Conservation (phyloP, 2,329 filamentous ascomycete species). For the Calonectria hongkongensis region DNA sequence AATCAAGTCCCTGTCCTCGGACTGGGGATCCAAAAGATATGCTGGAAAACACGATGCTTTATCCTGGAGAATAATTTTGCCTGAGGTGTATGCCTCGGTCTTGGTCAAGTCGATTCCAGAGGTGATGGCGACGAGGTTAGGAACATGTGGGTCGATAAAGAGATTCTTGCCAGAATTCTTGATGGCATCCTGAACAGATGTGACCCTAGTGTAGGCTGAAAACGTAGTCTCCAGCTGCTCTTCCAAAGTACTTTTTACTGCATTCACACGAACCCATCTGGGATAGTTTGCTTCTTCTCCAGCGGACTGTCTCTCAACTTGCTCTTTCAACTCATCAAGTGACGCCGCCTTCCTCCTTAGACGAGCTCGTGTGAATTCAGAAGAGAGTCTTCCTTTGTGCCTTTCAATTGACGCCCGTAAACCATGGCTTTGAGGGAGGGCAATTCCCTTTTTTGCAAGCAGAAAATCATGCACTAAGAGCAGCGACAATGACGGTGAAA, state of each 20-base stretch:
- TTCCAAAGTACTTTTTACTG: constrained; percentile 81
- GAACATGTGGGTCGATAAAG: constrained; percentile 87
- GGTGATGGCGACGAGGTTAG: constrained; percentile 87
- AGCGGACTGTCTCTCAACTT: constrained; percentile 71
- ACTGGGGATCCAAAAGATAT: constrained; percentile 83
- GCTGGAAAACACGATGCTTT: constrained; percentile 98
- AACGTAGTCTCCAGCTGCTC: constrained; percentile 87
- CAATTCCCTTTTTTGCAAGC: constrained; percentile 87
- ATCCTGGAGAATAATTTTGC: constrained; percentile 92
- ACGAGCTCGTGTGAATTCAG: constrained; percentile 88
- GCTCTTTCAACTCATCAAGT: constrained; percentile 77
- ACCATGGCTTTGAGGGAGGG: constrained; percentile 86
- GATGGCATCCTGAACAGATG: constrained; percentile 74
- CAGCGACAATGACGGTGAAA: constrained; percentile 86
- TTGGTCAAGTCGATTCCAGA: constrained; percentile 83
- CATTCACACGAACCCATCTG: constrained; percentile 95
- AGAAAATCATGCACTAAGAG: constrained; percentile 92
- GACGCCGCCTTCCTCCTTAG: constrained; percentile 82
- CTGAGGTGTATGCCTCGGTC: constrained; percentile 82
- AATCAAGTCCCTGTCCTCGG: constrained; percentile 84
- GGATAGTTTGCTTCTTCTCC: constrained; percentile 78
- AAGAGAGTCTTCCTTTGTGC: constrained; percentile 86
- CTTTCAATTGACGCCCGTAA: constrained; percentile 84
- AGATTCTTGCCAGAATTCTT: constrained; percentile 69
- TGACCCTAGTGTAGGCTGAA: constrained; percentile 74